Evolutionary conservation across 257 asterid genomes (phyloP).

Genomic region (Solanum pimpinellifolium): DNA sequence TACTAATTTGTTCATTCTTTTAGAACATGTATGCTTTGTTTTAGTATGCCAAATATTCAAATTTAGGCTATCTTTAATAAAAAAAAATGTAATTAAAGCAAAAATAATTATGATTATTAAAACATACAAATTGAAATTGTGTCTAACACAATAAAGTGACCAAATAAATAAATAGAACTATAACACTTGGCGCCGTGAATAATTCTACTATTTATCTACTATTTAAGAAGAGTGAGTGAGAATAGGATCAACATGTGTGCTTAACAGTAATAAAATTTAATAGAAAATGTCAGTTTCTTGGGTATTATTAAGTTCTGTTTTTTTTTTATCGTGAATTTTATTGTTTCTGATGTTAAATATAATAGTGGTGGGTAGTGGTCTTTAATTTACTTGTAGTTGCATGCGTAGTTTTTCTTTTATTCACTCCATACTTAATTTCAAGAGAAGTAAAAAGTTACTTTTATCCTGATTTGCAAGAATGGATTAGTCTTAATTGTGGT

Average conservation of each 20-base stretch:
- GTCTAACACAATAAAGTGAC: neutral
- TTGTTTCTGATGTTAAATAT: neutral
- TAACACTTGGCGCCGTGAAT: neutral
- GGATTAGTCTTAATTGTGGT: too few species aligned
- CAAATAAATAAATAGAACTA: neutral
- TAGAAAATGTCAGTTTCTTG: neutral
- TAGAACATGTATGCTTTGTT: neutral
- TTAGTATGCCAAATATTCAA: too few species aligned
- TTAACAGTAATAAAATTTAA: too few species aligned
- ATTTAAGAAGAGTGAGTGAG: too few species aligned
- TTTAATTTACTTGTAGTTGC: too few species aligned
- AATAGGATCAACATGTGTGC: too few species aligned
- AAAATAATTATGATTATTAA: neutral
- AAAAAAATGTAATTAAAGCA: neutral
- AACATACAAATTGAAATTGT: neutral
- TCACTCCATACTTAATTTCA: too few species aligned
- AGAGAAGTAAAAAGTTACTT: too few species aligned
- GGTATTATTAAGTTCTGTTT: too few species aligned
- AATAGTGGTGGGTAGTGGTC: neutral
- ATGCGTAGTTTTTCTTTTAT: too few species aligned
- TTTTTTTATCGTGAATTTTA: too few species aligned
- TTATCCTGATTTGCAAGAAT: too few species aligned
- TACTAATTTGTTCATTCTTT: neutral
- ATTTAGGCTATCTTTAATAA: neutral
- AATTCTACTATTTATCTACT: neutral